Percentiles rank a stretch among this genome's conserved stretches.
phyloP scores from a whole-genome alignment of 257 asterid genomes.

The Solanum neorickii region DNA sequence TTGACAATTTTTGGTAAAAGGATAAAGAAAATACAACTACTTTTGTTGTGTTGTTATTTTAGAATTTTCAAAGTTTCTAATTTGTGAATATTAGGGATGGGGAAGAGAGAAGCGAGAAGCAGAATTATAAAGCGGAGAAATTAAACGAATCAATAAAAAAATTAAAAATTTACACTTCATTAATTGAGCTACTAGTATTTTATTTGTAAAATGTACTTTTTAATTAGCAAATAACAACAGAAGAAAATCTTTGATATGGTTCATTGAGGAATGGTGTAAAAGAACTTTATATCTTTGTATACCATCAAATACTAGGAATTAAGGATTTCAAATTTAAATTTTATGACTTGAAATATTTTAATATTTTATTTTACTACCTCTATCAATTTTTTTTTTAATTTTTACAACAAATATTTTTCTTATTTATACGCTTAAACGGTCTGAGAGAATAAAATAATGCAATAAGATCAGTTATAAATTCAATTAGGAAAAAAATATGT shows the following conservation, averaged over 20 bases:
- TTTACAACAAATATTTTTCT: not conserved
- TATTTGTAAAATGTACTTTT: rapidly evolving
- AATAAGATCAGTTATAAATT: not conserved
- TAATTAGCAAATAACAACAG: not conserved
- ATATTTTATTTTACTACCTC: not conserved
- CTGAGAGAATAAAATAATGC: not conserved
- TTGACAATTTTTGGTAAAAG: not conserved
- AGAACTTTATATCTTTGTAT: not conserved
- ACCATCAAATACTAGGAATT: not conserved
- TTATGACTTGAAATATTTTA: not conserved
- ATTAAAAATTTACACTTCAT: rapidly evolving
- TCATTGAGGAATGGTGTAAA: not conserved
- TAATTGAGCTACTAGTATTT: not conserved
- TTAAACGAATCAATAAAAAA: not conserved
- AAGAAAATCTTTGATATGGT: not conserved
- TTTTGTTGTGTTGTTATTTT: not conserved
- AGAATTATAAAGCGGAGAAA: not conserved
- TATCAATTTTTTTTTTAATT: not conserved
- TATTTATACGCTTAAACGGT: not conserved
- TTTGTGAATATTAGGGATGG: not conserved
- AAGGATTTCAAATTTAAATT: not conserved
- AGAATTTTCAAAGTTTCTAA: not conserved
- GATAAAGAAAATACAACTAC: not conserved
- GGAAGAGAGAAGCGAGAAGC: not conserved
- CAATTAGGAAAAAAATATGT: not conserved